A percentile compares a stretch with the other conserved stretches of the same genome.
Conservation (phyloP, 345 rosid species). For the Turnera subulata region DNA sequence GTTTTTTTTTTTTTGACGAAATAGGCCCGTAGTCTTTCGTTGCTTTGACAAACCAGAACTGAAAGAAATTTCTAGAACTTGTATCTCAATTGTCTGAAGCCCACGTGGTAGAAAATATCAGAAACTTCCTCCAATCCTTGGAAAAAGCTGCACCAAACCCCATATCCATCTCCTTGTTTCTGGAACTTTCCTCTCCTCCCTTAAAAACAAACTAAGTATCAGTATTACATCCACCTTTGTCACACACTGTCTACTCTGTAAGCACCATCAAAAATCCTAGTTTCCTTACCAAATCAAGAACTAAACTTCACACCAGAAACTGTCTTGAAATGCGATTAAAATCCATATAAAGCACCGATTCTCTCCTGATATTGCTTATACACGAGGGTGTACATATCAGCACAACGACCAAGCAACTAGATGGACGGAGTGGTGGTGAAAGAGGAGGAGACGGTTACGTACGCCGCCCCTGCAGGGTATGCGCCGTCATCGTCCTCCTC, state of each 20-base stretch:
- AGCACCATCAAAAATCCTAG: no score
- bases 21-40: no score
- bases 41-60: no score
- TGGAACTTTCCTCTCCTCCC: slow-evolving; percentile 7
- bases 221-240: not conserved
- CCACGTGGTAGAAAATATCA: not conserved
- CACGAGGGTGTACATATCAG: no score
- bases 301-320: no score
- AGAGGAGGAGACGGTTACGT: slow-evolving; percentile 45
- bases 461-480: not conserved
- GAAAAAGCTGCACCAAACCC: not conserved
- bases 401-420: slow-evolving; percentile 1
- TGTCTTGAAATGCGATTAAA: no score
- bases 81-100: not conserved
- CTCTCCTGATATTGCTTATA: no score
- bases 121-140: slow-evolving; percentile 9
- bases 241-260: no score
- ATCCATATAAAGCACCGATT: no score
- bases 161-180: not conserved
- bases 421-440: slow-evolving; percentile 26
- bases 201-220: not conserved
- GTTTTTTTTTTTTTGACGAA: no score
- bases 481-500: slow-evolving; percentile 48
- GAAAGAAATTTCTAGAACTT: slow-evolving; percentile 21
- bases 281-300: no score